phyloP scores from a whole-genome alignment of 139 green algal genomes.

The Volvox reticuliferus region DNA sequence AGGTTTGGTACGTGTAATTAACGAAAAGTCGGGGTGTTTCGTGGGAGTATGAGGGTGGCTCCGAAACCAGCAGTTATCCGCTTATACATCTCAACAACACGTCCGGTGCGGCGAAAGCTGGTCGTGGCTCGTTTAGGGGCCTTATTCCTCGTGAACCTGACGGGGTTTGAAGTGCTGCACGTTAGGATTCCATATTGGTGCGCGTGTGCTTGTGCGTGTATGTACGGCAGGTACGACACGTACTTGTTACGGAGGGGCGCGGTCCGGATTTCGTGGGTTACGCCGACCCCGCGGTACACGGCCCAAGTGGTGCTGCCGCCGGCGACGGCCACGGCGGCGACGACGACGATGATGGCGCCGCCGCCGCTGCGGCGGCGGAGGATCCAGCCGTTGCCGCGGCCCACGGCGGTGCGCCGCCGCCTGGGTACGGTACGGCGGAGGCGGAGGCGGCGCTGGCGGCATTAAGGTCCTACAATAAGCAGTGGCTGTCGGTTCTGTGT shows the following conservation, averaged over 20 bases:
- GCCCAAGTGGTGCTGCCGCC: background rate
- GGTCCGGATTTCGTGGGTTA: constrained; percentile 40
- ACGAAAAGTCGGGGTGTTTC: too few species aligned
- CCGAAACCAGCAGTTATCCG: too few species aligned
- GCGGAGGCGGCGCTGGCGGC: constrained; percentile 64
- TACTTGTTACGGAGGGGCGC: constrained; percentile 21
- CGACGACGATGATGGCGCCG: constrained; percentile 49
- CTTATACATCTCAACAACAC: too few species aligned
- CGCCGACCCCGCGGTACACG: constrained; percentile 40
- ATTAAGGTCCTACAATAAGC: constrained; percentile 71
- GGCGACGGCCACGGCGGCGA: background rate
- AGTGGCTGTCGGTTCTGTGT: constrained; percentile 81
- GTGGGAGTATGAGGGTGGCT: too few species aligned
- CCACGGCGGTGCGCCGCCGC: constrained; percentile 47
- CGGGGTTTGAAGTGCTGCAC: too few species aligned
- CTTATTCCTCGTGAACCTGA: too few species aligned
- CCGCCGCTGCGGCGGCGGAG: background rate
- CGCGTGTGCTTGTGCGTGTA: background rate
- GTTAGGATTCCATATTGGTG: too few species aligned
- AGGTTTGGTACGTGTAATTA: background rate
- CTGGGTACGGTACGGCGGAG: constrained; percentile 34
- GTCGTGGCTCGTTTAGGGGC: too few species aligned
- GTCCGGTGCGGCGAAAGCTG: too few species aligned
- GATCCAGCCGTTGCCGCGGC: constrained; percentile 41
- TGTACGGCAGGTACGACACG: constrained; percentile 42